Base-by-base conservation (phyloP, 306 rosid genomes). In the Alnus glutinosa region DNA sequence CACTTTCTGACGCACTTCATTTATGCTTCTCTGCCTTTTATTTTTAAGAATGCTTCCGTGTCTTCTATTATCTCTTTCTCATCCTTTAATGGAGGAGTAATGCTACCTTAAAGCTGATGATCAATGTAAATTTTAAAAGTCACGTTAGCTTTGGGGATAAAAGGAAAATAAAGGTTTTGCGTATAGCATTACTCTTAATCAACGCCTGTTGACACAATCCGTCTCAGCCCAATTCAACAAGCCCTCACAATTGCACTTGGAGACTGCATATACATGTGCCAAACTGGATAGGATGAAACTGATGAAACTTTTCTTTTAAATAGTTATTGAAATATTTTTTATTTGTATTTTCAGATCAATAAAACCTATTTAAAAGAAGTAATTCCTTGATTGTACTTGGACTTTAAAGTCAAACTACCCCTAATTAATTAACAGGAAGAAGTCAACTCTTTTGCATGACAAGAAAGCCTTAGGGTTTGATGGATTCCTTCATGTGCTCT, bases 231-330 rank as follows among this genome's bases (percentile, higher is more conserved):
- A 13, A 59, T 59, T 15, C 71, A 67, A 8, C 5, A 67, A 39
- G 12, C 48, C 32, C 71, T 67, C 42, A 18, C 70, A 36, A 64
- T 4, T 62, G 30, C 39, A 10, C 55, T 18, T 51, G 23, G 14
- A 46, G 57, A 52, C 3, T 18, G 7, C 78, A 61, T 48, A 9
- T 66, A 47, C 79, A 75, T 48, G 73, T 75, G 77, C 68, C 51
- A n/a, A n/a, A 66, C 28, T 50, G 37, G 19, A 69, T 10, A 48
- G 49, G 52, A 48, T 30, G 71, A 32, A 34, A 42, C 14, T 37
- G 19, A 14, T 37, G 47, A 66, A 66, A 7, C 5, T 39, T 5
- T 13, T 7, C 30, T 66, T 66, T 37, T 16, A 16, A 36, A 37
- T 37, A 4, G 72, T 39, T 67, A 5, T 39, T 39, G 50, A 67